Evolutionary conservation across 768 basidiomycete genomes (phyloP).

Genomic region (Tulasnella sp.): DNA sequence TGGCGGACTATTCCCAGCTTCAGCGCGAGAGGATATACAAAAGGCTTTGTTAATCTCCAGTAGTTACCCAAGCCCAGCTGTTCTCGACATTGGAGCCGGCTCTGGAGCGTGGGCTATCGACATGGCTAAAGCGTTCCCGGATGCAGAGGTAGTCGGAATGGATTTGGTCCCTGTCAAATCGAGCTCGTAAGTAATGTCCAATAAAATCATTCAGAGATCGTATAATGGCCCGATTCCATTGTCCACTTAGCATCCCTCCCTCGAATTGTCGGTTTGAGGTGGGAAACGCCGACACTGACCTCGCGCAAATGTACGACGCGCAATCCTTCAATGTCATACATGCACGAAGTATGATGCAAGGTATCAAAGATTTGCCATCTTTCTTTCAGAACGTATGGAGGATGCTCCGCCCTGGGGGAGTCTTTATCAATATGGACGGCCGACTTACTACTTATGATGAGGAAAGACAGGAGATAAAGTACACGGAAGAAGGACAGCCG

Average conservation of each 20-base stretch:
- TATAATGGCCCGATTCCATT: too few species aligned
- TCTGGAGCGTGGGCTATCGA: slow-evolving; percentile 11
- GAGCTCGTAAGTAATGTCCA: background rate
- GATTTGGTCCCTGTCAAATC: slow-evolving; percentile 5
- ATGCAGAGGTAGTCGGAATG: background rate
- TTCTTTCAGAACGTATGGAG: background rate
- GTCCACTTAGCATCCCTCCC: background rate
- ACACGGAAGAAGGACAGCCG: background rate
- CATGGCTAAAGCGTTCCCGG: background rate
- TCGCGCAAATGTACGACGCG: background rate
- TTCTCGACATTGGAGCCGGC: slow-evolving; percentile 14
- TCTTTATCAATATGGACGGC: slow-evolving; percentile 13
- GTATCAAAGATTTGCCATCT: background rate
- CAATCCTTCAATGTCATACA: slow-evolving; percentile 9
- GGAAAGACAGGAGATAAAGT: background rate
- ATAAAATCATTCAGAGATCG: background rate
- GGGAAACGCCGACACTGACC: background rate
- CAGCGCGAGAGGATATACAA: background rate
- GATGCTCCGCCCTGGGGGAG: slow-evolving; percentile 12
- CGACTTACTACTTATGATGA: background rate
- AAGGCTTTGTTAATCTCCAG: background rate
- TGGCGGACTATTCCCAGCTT: background rate
- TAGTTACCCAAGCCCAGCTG: background rate
- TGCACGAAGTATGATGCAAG: background rate
- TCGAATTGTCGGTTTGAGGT: slow-evolving; percentile 5